These are phyloP conservation scores for Paramecium sexaurelia DNA, from an alignment of 73 alveolate species.

Conservation along the genomic window DNA sequence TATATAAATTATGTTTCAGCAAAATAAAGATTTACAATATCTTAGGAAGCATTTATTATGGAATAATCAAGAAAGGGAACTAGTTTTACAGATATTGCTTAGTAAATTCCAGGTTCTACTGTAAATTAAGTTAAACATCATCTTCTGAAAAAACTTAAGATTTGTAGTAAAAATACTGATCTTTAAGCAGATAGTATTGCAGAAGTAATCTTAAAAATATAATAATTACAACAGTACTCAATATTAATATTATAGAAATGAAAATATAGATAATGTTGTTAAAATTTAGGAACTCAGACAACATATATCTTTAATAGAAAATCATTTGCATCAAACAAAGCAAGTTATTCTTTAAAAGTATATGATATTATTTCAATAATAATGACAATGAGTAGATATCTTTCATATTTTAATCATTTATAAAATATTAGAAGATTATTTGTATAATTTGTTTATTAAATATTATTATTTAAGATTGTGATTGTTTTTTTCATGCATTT, in stretches of 20 bases:
- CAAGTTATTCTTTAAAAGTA: not conserved
- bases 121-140: not conserved
- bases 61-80: not conserved
- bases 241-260: not conserved
- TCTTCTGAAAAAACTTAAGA: not conserved
- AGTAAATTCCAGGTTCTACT: constrained; percentile 36
- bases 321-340: constrained; percentile 31
- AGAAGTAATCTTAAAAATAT: not conserved
- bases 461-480: not conserved
- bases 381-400: not conserved
- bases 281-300: not conserved
- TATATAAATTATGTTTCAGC: not conserved
- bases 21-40: constrained; percentile 11
- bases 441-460: not conserved
- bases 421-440: not conserved
- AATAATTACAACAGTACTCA: not conserved
- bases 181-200: not conserved
- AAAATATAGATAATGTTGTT: not conserved
- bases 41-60: not conserved
- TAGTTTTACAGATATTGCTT: not conserved
- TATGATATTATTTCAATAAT: not conserved
- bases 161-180: not conserved
- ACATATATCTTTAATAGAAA: not conserved
- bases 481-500: not conserved
- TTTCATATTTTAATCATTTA: not conserved